Conservation (phyloP, 169 alveolate species). For the Cryptosporidium xiaoi region DNA sequence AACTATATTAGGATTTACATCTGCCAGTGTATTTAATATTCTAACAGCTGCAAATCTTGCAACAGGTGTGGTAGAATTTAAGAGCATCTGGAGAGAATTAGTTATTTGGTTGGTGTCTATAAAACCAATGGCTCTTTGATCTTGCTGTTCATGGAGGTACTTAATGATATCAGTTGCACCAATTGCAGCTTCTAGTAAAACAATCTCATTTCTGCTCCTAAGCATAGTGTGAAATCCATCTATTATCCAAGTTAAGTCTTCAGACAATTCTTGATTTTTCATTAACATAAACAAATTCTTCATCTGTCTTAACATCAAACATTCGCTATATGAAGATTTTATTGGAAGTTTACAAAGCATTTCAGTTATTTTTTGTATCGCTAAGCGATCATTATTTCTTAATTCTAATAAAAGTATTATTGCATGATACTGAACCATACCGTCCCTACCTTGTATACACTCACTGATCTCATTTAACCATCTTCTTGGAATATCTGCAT, state of each 20-base stretch:
- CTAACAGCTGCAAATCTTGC: constrained; percentile 90
- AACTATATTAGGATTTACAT: constrained; percentile 80
- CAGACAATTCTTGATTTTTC: constrained; percentile 18
- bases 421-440: constrained; percentile 95
- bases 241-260: constrained; percentile 60
- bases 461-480: constrained; percentile 89
- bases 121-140: constrained; percentile 42
- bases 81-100: constrained; percentile 80
- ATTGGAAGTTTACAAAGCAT: constrained; percentile 62
- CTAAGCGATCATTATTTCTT: constrained; percentile 87
- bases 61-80: constrained; percentile 86
- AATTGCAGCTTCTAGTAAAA: constrained; percentile 85
- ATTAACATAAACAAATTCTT: constrained; percentile 31
- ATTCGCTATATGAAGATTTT: constrained; percentile 62
- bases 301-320: constrained; percentile 72
- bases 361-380: constrained; percentile 82
- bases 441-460: constrained; percentile 87
- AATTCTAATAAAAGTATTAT: constrained; percentile 92
- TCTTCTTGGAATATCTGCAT: constrained; percentile 90
- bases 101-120: constrained; percentile 60
- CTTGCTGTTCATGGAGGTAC: constrained; percentile 48
- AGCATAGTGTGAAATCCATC: constrained; percentile 78
- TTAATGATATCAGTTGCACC: constrained; percentile 78
- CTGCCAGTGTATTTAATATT: constrained; percentile 84
- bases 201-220: constrained; percentile 82